These are phyloP conservation scores for Angomonas desouzai DNA, from an alignment of 208 protist species.

Conservation along the genomic window DNA sequence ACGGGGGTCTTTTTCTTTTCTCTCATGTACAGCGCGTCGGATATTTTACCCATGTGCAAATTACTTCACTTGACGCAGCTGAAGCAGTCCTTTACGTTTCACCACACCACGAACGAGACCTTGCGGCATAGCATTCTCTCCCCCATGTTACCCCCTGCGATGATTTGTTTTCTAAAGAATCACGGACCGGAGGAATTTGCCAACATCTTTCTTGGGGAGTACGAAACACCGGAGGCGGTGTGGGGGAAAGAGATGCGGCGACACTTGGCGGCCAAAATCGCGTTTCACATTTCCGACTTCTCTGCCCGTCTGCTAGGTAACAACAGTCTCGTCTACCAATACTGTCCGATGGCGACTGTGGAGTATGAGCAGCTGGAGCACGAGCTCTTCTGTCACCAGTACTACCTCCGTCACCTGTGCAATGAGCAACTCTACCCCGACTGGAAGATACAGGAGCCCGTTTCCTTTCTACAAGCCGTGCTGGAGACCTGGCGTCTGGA, in stretches of 20 bases:
- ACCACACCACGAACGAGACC: constrained; percentile 44
- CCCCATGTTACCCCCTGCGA: constrained; percentile 88
- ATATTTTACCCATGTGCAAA: constrained; percentile 86
- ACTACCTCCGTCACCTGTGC: constrained; percentile 94
- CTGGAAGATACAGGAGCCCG: constrained; percentile 89
- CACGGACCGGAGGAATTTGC: constrained; percentile 91
- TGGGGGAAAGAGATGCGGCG: constrained; percentile 93
- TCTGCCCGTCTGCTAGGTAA: constrained; percentile 90
- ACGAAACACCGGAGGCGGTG: constrained; percentile 94
- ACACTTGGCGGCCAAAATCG: constrained; percentile 87
- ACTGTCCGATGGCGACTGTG: constrained; percentile 91
- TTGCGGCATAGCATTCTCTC: constrained; percentile 76
- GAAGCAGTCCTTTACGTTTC: constrained; percentile 76
- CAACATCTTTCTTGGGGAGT: constrained; percentile 90
- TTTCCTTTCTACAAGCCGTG: constrained; percentile 83
- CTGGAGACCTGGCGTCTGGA: constrained; percentile 83
- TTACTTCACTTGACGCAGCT: constrained; percentile 82
- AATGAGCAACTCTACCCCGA: constrained; percentile 85
- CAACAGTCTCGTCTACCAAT: constrained; percentile 86
- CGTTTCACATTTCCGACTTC: constrained; percentile 90
- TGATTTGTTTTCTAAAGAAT: constrained; percentile 92
- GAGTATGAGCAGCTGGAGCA: constrained; percentile 79
- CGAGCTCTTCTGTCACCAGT: constrained; percentile 94
- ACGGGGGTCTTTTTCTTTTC: constrained; percentile 94
- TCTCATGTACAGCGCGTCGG: constrained; percentile 93